These are phyloP conservation scores for Polyporus arcularius DNA, from an alignment of 768 basidiomycete genomes.

Conservation along the genomic window DNA sequence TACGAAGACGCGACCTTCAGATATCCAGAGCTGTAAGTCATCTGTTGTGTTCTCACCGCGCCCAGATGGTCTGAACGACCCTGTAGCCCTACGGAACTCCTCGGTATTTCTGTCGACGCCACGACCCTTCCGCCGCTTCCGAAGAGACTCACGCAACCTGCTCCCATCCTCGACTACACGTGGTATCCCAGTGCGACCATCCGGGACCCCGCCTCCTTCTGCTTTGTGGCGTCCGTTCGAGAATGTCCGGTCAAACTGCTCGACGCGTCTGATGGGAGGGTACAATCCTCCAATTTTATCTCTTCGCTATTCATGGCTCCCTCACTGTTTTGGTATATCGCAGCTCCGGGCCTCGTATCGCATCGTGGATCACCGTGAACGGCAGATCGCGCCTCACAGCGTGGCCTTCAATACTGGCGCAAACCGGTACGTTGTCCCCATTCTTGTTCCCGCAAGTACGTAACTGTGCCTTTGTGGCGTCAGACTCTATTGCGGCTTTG, in stretches of 20 bases:
- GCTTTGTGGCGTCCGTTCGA: conserved; percentile 81
- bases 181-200: conserved; percentile 85
- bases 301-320: background rate
- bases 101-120: conserved; percentile 1
- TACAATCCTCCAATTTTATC: conserved; percentile 35
- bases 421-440: conserved; percentile 51
- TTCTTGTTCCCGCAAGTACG: background rate
- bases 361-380: conserved; percentile 93
- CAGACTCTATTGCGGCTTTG: conserved; percentile 87
- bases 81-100: conserved; percentile 6
- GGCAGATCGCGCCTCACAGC: conserved; percentile 84
- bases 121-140: background rate
- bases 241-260: conserved; percentile 86
- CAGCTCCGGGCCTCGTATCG: conserved; percentile 90
- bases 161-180: conserved; percentile 72
- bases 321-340: background rate
- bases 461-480: conserved; percentile 7
- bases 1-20: conserved; percentile 73
- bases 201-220: conserved; percentile 63
- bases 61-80: conserved; percentile 8
- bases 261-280: conserved; percentile 77
- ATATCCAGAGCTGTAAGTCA: conserved; percentile 49
- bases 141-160: conserved; percentile 49
- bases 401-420: conserved; percentile 74
- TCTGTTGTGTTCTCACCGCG: conserved; percentile 1